A percentile compares a stretch with the other conserved stretches of the same genome.
Evolutionary conservation across 2,329 filamentous ascomycete genomes (phyloP).

Genomic region (Colletotrichum falcatum): DNA sequence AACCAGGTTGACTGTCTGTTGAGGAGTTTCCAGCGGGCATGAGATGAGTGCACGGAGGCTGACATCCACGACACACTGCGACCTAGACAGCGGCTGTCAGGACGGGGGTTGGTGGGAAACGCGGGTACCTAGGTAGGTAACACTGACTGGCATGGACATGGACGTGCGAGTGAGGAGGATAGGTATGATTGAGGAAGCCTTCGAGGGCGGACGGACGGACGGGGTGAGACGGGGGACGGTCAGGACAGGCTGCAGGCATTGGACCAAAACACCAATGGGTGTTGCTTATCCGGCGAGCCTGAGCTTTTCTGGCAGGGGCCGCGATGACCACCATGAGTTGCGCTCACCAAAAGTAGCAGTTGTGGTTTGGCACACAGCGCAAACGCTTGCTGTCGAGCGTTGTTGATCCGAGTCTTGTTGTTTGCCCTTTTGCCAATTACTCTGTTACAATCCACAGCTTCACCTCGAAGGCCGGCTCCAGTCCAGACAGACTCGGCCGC

Average conservation of each 20-base stretch:
- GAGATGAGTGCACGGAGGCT: conserved; percentile 7
- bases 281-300: conserved; percentile 6
- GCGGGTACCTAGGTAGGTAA: too few relatives aligned
- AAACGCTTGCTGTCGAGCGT: not conserved
- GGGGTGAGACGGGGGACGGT: not conserved
- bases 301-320: not conserved
- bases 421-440: not conserved
- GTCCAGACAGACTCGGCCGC: not conserved
- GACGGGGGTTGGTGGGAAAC: conserved; percentile 10
- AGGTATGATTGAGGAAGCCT: not conserved
- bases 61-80: conserved; percentile 20
- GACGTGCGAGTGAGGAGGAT: conserved; percentile 8
- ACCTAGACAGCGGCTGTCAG: conserved; percentile 24
- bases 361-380: not conserved
- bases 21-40: conserved; percentile 25
- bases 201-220: not conserved
- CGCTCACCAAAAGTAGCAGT: not conserved
- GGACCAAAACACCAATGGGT: conserved; percentile 29
- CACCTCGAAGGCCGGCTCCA: not conserved
- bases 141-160: conserved; percentile 20
- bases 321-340: not conserved
- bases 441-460: not conserved
- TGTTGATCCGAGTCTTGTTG: not conserved
- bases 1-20: conserved; percentile 28
- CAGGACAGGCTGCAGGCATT: conserved; percentile 18